Evolutionary conservation across 2,329 filamentous ascomycete species (phyloP).

Genomic region (Trichoderma lentiforme): DNA sequence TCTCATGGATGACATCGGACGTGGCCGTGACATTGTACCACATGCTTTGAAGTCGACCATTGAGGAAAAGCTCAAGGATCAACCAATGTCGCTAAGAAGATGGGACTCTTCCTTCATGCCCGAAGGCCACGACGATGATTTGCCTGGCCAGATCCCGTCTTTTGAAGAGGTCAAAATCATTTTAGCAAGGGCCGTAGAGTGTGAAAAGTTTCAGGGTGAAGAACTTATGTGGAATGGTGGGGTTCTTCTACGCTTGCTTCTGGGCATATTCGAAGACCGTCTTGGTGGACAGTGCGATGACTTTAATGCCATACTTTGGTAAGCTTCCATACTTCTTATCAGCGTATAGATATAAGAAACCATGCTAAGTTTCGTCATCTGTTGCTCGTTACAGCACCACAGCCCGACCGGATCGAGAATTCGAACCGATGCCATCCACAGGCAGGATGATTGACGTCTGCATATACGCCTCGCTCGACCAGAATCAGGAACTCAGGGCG

Average conservation of each 20-base stretch:
- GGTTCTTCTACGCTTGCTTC: neutral
- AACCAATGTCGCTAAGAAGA: neutral
- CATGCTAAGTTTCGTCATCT: neutral
- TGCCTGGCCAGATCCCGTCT: neutral
- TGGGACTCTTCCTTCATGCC: neutral
- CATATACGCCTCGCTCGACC: conserved; percentile 3
- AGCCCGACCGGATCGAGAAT: conserved; percentile 10
- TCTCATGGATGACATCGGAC: neutral
- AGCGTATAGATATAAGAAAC: neutral
- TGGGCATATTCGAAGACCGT: neutral
- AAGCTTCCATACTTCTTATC: neutral
- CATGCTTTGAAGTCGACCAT: neutral
- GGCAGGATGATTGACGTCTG: conserved; percentile 12
- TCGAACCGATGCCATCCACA: neutral
- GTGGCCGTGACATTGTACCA: neutral
- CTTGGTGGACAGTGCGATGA: neutral
- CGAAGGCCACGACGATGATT: neutral
- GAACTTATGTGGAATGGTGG: neutral
- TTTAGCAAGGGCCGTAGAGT: neutral
- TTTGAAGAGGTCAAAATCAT: neutral
- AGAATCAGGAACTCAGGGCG: neutral
- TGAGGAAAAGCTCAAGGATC: neutral
- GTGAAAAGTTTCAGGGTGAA: neutral
- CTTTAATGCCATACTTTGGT: conserved; percentile 12
- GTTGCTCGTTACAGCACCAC: neutral